A percentile compares a stretch with the other conserved stretches of the same genome.
phyloP scores from a whole-genome alignment of 129 eudicot species.

The Erigeron canadensis region DNA sequence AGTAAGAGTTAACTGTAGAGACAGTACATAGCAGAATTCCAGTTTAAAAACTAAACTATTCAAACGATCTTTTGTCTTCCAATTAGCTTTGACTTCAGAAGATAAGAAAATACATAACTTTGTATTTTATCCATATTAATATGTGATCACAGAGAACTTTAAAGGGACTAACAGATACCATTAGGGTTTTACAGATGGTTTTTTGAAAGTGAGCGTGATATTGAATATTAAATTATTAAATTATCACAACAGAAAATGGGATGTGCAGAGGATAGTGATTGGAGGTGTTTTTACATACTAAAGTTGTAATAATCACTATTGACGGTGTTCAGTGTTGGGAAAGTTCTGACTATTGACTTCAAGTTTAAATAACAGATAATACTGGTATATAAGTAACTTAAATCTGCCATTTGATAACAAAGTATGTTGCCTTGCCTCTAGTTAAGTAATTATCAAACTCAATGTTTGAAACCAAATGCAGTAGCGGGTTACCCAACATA shows the following conservation, averaged over 20 bases:
- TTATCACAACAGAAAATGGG: not conserved
- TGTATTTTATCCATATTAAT: not conserved
- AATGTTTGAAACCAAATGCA: no score
- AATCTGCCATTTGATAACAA: no score
- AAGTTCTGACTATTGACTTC: not conserved
- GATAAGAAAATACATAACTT: not conserved
- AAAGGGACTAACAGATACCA: not conserved
- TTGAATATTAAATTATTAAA: not conserved
- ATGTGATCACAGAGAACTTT: not conserved
- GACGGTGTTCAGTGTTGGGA: not conserved
- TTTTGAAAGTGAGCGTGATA: not conserved
- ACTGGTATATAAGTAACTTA: not conserved
- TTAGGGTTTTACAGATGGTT: not conserved
- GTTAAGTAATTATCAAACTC: no score
- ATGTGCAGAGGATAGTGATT: not conserved
- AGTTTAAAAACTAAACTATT: conserved; percentile 1
- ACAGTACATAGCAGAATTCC: not conserved
- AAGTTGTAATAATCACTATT: conserved; percentile 3
- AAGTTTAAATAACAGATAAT: not conserved
- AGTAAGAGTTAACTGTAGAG: not conserved
- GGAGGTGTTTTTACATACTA: not conserved
- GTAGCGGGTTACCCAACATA: no score
- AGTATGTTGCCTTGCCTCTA: no score
- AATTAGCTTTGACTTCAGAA: not conserved
- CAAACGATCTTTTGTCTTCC: not conserved